Evolutionary conservation across 495 filamentous ascomycete species (phyloP), one percentile per base, ranked within the genome.

Genomic region (Aspergillus steynii): DNA sequence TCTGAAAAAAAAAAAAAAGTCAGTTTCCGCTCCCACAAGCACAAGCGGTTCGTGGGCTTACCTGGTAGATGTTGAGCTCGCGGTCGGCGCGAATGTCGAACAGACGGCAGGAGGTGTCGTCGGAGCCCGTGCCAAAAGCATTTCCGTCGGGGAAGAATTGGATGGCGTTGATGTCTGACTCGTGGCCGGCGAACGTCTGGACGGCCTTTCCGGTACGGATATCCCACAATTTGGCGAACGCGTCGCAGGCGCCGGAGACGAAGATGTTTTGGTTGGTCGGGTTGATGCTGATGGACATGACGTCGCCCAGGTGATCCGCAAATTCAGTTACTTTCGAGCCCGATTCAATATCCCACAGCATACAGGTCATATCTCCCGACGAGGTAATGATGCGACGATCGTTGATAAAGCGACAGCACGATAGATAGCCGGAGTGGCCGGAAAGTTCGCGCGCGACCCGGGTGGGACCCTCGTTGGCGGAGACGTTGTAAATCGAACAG

Each of bases 281-380:
- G 79, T 99, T 98, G 81, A 99, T 91, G 83, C 96, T 98, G 75
- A 99, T 91, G 77, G 95, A 98, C 95, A 99, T 99, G 61, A 99
- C 95, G 71, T 99, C 95, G 73, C 95, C 95, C 28, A 99, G 82
- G 71, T 99, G 95, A 81, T 99, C 95, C 69, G 95, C 96, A 64
- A 99, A 99, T 76, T 99, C 95, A 67, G 93, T 96, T 14, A 97
- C 90, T 82, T 98, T 98, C 51, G 91, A 89, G 28, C 96, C 96
- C 0, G 95, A 94, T 74, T 99, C 95, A 54, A 99, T 91, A 83
- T 99, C 95, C 95, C 95, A 99, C 68, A 98, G 89, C 90, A 98
- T 97, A 80, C 95, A 99, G 53, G 95, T 99, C 96, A 99, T 99
- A 71, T 99, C 95, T 54, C 95, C 95, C 14, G 95, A 99, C 14